Base-by-base conservation (phyloP, 495 filamentous ascomycete species). In the Penicillium angulare region DNA sequence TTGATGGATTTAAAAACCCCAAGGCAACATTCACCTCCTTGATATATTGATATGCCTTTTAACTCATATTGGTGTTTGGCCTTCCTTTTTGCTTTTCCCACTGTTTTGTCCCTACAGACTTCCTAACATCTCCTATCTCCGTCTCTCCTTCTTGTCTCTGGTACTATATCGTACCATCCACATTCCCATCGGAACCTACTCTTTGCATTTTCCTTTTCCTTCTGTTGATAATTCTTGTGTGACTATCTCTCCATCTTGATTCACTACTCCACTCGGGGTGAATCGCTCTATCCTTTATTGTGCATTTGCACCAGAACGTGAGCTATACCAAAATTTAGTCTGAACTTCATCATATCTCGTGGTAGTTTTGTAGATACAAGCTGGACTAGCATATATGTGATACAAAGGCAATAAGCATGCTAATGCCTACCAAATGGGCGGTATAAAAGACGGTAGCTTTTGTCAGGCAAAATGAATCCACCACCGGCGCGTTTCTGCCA, bases 141-240 rank as follows among this genome's bases (percentile, higher is more conserved):
- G n/a, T 55, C 17, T 57, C 55, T 50, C 39, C 39, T 43, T 9
- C 49, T 55, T 54, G 32, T 45, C n/a, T 34, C 23, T 12, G 39
- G 35, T 53, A 43, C 46, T 53, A 40, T 44, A 50, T 44, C 41
- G 7, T 43, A 46, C 35, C 29, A 47, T 44, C 51, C 39, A 44
- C 29, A 46, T 27, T 52, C 38, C 23, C 49, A 47, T 58, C 58
- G 53, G 34, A 56, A 47, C 50, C 43, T 48, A 54, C 47, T 51
- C 16, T 53, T 39, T 59, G 33, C 56, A 41, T 52, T 44, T 57
- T 52, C 43, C 43, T 50, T 47, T 61, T 55, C 29, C 57, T 56
- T n/a, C 46, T 65, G 52, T 65, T 57, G 33, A 64, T 59, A 60
- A 61, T 61, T 49, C 21, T 26, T 44, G 50, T 50, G 31, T 49